Evolutionary conservation across 2,329 filamentous ascomycete species (phyloP).

Genomic region (Septoria petroselini): DNA sequence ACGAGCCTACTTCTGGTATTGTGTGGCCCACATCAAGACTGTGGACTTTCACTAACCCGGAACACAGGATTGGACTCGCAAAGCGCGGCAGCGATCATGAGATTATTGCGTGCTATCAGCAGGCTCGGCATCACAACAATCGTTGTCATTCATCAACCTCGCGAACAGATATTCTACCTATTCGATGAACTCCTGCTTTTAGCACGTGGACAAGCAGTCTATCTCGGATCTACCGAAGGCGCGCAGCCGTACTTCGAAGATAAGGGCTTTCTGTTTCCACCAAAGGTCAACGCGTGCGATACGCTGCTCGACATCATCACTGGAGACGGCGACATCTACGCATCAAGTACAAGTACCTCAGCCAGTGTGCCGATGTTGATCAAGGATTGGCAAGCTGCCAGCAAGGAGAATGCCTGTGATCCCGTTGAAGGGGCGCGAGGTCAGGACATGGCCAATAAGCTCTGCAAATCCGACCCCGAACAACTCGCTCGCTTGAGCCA

Average conservation of each 20-base stretch:
- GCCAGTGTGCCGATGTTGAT: not conserved
- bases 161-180: slow-evolving; percentile 57
- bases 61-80: slow-evolving; percentile 47
- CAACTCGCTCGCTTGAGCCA: slow-evolving; percentile 45
- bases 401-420: not conserved
- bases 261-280: slow-evolving; percentile 51
- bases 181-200: slow-evolving; percentile 58
- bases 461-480: slow-evolving; percentile 30
- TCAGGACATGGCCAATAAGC: too few species aligned
- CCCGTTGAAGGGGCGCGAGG: too few species aligned
- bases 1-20: slow-evolving; percentile 33
- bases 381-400: not conserved
- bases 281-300: slow-evolving; percentile 55
- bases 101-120: slow-evolving; percentile 53
- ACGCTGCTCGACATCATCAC: slow-evolving; percentile 51
- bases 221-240: slow-evolving; percentile 48
- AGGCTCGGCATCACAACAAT: slow-evolving; percentile 57
- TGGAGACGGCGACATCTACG: slow-evolving; percentile 51
- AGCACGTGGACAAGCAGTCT: slow-evolving; percentile 55
- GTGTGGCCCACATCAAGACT: not conserved
- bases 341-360: slow-evolving; percentile 41
- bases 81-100: slow-evolving; percentile 56
- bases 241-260: slow-evolving; percentile 52
- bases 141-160: slow-evolving; percentile 59
- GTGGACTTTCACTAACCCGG: not conserved